These are phyloP conservation scores for Fusarium scirpi DNA, from an alignment of 2,329 filamentous ascomycete genomes.

Conservation along the genomic window DNA sequence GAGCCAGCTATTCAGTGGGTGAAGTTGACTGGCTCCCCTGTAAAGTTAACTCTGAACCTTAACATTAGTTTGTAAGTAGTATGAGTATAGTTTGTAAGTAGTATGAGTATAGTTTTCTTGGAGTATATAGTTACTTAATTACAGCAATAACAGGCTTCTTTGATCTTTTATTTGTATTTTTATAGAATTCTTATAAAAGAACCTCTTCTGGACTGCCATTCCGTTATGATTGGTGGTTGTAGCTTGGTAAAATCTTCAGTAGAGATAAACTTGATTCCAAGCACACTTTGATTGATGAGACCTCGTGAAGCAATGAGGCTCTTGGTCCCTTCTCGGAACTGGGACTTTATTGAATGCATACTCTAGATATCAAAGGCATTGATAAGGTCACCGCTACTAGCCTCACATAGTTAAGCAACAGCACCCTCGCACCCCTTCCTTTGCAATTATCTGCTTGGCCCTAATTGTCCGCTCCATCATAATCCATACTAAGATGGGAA, in stretches of 20 bases:
- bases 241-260: rapidly evolving
- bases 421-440: neutral
- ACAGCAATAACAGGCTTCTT: too few species aligned
- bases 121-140: too few species aligned
- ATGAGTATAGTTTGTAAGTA: neutral
- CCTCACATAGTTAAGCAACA: neutral
- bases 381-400: too few species aligned
- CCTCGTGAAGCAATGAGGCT: too few species aligned
- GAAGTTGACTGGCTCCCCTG: constrained; percentile 21
- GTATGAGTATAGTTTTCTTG: neutral
- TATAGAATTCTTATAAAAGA: too few species aligned
- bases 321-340: too few species aligned
- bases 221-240: too few species aligned
- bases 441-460: neutral
- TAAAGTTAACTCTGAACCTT: neutral
- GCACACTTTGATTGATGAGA: too few species aligned
- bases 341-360: too few species aligned
- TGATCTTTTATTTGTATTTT: too few species aligned
- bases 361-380: neutral
- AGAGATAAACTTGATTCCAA: too few species aligned
- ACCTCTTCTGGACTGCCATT: too few species aligned
- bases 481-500: neutral
- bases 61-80: neutral
- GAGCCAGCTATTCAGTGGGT: constrained; percentile 38
- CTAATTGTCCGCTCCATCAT: constrained; percentile 11